A percentile compares a stretch with the other conserved stretches of the same genome.
phyloP scores from a whole-genome alignment of 2,329 filamentous ascomycete genomes.

The Drechslerella dactyloides region DNA sequence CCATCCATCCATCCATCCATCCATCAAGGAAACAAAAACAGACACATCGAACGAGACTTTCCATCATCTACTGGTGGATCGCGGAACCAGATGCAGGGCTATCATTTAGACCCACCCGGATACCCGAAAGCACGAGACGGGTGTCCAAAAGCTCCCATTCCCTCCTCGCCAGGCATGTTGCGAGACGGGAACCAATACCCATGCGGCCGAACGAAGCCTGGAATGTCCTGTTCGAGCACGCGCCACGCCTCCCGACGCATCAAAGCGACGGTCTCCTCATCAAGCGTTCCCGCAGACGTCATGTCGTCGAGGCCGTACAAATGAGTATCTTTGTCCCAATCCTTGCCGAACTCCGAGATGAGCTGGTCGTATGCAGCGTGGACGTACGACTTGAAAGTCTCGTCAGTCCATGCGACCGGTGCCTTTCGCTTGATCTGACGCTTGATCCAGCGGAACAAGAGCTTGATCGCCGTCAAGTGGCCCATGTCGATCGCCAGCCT shows the following conservation, averaged over 20 bases:
- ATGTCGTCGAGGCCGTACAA: conserved; percentile 9
- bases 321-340: conserved; percentile 11
- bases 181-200: neutral
- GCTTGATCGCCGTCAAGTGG: conserved; percentile 12
- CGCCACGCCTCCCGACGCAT: conserved; percentile 29
- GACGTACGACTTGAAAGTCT: conserved; percentile 19
- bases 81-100: too few relatives aligned
- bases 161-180: neutral
- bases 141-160: too few relatives aligned
- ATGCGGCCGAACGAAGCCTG: conserved; percentile 5
- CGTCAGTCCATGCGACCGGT: conserved; percentile 10
- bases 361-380: conserved; percentile 20
- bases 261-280: conserved; percentile 14
- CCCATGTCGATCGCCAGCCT: conserved; percentile 21
- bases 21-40: too few relatives aligned
- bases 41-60: too few relatives aligned
- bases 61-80: too few relatives aligned
- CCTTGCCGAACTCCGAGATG: conserved; percentile 22
- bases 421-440: conserved; percentile 32
- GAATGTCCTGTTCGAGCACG: conserved; percentile 23
- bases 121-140: too few relatives aligned
- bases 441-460: conserved; percentile 30
- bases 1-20: too few relatives aligned
- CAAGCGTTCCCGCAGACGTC: conserved; percentile 1
- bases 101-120: too few relatives aligned